Evolutionary conservation across 345 rosid genomes (phyloP).

Genomic region (Heritiera littoralis): DNA sequence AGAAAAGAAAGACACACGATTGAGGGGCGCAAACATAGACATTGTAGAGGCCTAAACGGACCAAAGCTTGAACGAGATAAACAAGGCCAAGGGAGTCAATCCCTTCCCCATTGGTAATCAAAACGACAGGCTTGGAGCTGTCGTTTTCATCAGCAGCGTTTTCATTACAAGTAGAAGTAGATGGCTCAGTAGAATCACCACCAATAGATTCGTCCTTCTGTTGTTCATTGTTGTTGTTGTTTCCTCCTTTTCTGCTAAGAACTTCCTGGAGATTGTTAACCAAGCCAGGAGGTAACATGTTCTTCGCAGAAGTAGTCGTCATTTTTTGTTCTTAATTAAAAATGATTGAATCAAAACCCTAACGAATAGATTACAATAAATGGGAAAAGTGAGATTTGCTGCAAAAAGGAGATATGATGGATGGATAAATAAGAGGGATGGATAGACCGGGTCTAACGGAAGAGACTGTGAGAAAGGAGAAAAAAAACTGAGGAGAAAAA

Average conservation of each 20-base stretch:
- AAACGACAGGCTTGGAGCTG: slow-evolving; percentile 69
- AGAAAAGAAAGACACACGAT: slow-evolving; percentile 52
- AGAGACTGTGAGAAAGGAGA: background rate
- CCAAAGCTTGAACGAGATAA: slow-evolving; percentile 87
- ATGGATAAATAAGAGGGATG: background rate
- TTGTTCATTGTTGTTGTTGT: slow-evolving; percentile 22
- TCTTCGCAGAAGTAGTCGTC: slow-evolving; percentile 53
- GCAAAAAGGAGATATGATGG: background rate
- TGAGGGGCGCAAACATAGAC: slow-evolving; percentile 94
- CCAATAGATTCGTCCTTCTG: slow-evolving; percentile 23
- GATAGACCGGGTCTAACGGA: slow-evolving; percentile 39
- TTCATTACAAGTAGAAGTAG: slow-evolving; percentile 53
- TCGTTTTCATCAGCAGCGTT: slow-evolving; percentile 37
- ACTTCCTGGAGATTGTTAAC: slow-evolving; percentile 87
- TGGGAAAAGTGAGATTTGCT: slow-evolving; percentile 16
- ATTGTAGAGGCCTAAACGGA: slow-evolving; percentile 65
- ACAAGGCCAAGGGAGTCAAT: slow-evolving; percentile 90
- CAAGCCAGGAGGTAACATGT: slow-evolving; percentile 68
- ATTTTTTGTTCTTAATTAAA: background rate
- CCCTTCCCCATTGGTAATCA: slow-evolving; percentile 89
- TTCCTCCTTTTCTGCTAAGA: slow-evolving; percentile 47
- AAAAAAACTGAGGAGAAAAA: background rate
- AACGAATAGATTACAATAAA: background rate
- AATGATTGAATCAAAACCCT: slow-evolving; percentile 18
- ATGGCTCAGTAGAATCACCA: slow-evolving; percentile 45